Percentiles rank a stretch among this genome's conserved stretches.
phyloP scores from a whole-genome alignment of 768 basidiomycete genomes.

The Xanthoconium purpureum region DNA sequence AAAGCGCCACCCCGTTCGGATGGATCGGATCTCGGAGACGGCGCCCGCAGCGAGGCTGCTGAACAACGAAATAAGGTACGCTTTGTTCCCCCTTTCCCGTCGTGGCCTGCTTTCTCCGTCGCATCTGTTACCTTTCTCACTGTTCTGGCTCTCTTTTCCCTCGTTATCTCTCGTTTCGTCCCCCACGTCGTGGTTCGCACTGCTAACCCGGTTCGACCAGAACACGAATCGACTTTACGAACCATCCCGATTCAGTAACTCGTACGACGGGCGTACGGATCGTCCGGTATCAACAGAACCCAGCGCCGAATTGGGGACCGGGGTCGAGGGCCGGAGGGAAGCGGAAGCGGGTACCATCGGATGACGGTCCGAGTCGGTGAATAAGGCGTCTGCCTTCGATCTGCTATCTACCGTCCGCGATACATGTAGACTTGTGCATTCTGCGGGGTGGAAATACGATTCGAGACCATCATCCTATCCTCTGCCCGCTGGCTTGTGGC shows the following conservation, averaged over 20 bases:
- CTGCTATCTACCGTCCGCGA: too few relatives aligned
- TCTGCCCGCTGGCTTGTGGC: too few relatives aligned
- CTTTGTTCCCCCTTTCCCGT: background rate
- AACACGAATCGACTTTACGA: slow-evolving; percentile 67
- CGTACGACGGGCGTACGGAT: slow-evolving; percentile 67
- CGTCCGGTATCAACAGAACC: slow-evolving; percentile 89
- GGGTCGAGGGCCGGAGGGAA: slow-evolving; percentile 55
- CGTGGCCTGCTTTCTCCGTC: background rate
- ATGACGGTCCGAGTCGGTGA: slow-evolving; percentile 6
- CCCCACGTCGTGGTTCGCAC: background rate
- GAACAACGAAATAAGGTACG: slow-evolving; percentile 65
- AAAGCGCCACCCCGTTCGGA: slow-evolving; percentile 75
- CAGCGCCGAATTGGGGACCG: slow-evolving; percentile 92
- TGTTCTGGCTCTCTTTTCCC: background rate
- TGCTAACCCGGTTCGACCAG: slow-evolving; percentile 18
- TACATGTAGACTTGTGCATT: too few relatives aligned
- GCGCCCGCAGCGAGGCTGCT: slow-evolving; percentile 72
- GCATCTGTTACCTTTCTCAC: background rate
- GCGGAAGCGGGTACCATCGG: slow-evolving; percentile 29
- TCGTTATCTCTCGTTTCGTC: background rate
- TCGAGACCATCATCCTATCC: too few relatives aligned
- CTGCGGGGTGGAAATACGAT: too few relatives aligned
- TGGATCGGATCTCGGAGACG: slow-evolving; percentile 73
- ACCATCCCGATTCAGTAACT: slow-evolving; percentile 63
- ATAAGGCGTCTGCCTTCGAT: too few relatives aligned